A percentile compares a stretch with the other conserved stretches of the same genome.
phyloP scores from a whole-genome alignment of 352 stramenopile species.

The Peronosclerospora sorghi region DNA sequence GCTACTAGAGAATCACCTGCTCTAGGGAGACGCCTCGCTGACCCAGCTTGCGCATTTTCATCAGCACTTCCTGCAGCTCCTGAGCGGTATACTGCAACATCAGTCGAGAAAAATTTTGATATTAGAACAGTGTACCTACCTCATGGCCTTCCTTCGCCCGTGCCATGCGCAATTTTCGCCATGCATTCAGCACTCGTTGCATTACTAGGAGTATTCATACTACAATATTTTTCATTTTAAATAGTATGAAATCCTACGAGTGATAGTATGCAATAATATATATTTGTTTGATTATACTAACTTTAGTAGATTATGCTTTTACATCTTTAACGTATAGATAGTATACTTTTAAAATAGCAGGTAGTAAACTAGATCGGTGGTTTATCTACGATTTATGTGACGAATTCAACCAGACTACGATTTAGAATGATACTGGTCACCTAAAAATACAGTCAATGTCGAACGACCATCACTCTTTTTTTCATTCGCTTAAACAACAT shows the following conservation, averaged over 20 bases:
- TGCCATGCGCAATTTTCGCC: slow-evolving; percentile 29
- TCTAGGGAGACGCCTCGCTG: slow-evolving; percentile 37
- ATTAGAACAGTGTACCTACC: slow-evolving; percentile 6
- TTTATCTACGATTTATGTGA: too few species aligned
- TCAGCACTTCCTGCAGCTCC: slow-evolving; percentile 51
- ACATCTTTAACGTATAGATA: too few species aligned
- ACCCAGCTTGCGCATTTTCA: slow-evolving; percentile 41
- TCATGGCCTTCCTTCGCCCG: slow-evolving; percentile 33
- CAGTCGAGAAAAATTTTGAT: neutral
- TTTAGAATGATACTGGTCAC: too few species aligned
- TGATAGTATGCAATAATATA: too few species aligned
- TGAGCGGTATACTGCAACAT: slow-evolving; percentile 3
- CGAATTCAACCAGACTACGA: too few species aligned
- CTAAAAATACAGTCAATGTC: too few species aligned
- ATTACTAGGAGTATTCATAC: slow-evolving; percentile 3
- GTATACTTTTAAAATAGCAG: too few species aligned
- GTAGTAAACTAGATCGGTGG: too few species aligned
- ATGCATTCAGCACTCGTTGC: slow-evolving; percentile 21
- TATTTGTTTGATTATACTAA: too few species aligned
- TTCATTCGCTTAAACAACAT: slow-evolving; percentile 5
- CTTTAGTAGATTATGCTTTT: too few species aligned
- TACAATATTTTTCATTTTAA: neutral
- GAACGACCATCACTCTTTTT: slow-evolving; percentile 18
- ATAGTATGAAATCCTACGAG: too few species aligned
- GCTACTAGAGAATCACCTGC: slow-evolving; percentile 21